A percentile compares a stretch with the other conserved stretches of the same genome.
phyloP scores from a whole-genome alignment of 1,284 basidiomycete genomes.

The Melanopsichium pennsylvanicum region DNA sequence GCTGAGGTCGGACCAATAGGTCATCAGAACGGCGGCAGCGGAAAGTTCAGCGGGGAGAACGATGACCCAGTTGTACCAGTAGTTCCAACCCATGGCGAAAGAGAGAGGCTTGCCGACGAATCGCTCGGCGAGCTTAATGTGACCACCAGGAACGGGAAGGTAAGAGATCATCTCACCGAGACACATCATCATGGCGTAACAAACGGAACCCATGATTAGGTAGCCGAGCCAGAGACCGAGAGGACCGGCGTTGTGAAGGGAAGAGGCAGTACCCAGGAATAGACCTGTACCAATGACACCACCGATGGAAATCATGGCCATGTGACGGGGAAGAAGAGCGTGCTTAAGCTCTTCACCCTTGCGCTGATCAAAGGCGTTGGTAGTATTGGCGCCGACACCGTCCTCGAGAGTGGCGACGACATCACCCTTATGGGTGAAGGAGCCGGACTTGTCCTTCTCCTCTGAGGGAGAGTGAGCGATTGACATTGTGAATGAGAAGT shows the following conservation, averaged over 20 bases:
- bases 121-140: slow-evolving; percentile 80
- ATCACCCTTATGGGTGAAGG: slow-evolving; percentile 16
- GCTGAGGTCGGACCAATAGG: slow-evolving; percentile 75
- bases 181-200: slow-evolving; percentile 65
- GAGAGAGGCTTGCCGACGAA: slow-evolving; percentile 81
- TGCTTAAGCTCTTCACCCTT: slow-evolving; percentile 52
- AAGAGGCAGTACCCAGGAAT: slow-evolving; percentile 79
- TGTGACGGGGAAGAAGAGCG: slow-evolving; percentile 47
- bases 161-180: slow-evolving; percentile 70
- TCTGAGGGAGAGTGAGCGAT: slow-evolving; percentile 19
- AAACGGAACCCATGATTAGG: slow-evolving; percentile 60
- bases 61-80: slow-evolving; percentile 68
- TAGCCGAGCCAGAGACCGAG: slow-evolving; percentile 66
- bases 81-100: slow-evolving; percentile 73
- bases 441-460: slow-evolving; percentile 38
- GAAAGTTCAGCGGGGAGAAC: slow-evolving; percentile 80
- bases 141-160: slow-evolving; percentile 74
- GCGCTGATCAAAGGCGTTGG: slow-evolving; percentile 46
- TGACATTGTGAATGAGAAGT: slow-evolving; percentile 17
- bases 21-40: slow-evolving; percentile 79
- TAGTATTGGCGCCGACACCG: slow-evolving; percentile 14
- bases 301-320: slow-evolving; percentile 50
- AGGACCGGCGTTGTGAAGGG: slow-evolving; percentile 68
- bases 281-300: slow-evolving; percentile 59
- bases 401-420: slow-evolving; percentile 41